A percentile compares a stretch with the other conserved stretches of the same genome.
These are phyloP conservation scores for Camellia oleifera DNA, from an alignment of 179 eudicot genomes.

Conservation along the genomic window DNA sequence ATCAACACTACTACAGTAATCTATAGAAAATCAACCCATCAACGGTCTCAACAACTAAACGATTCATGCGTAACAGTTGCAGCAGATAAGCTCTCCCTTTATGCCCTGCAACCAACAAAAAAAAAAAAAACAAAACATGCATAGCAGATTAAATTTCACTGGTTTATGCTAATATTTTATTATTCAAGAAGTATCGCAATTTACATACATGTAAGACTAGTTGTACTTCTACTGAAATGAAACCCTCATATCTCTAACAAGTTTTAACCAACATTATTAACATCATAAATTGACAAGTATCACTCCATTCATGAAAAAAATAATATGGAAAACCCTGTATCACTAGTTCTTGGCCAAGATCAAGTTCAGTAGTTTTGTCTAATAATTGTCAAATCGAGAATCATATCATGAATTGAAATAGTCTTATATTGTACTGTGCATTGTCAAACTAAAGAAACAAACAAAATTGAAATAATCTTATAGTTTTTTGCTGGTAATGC, in stretches of 20 bases:
- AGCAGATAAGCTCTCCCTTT: conserved; percentile 74
- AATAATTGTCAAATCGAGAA: too few species aligned
- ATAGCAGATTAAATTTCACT: not conserved
- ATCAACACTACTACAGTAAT: conserved; percentile 47
- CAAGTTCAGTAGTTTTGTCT: too few species aligned
- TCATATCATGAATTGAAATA: too few species aligned
- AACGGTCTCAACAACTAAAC: conserved; percentile 63
- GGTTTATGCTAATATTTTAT: not conserved
- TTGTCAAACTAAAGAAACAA: not conserved
- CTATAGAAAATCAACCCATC: conserved; percentile 64
- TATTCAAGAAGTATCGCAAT: not conserved
- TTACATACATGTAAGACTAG: not conserved
- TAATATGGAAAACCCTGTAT: not conserved
- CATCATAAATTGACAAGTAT: not conserved
- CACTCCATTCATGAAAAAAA: not conserved
- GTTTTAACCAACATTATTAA: not conserved
- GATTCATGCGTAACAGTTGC: conserved; percentile 71
- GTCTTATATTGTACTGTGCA: too few species aligned
- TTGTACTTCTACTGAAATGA: not conserved
- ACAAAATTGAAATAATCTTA: not conserved
- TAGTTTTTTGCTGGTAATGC: not conserved
- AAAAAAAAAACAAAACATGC: conserved; percentile 12
- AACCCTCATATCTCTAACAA: not conserved
- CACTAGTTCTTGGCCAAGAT: not conserved
- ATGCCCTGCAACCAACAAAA: conserved; percentile 54